Percentiles rank a stretch among this genome's conserved stretches.
These are phyloP conservation scores for Leccinellum luteum DNA, from an alignment of 768 basidiomycete species.

Conservation along the genomic window DNA sequence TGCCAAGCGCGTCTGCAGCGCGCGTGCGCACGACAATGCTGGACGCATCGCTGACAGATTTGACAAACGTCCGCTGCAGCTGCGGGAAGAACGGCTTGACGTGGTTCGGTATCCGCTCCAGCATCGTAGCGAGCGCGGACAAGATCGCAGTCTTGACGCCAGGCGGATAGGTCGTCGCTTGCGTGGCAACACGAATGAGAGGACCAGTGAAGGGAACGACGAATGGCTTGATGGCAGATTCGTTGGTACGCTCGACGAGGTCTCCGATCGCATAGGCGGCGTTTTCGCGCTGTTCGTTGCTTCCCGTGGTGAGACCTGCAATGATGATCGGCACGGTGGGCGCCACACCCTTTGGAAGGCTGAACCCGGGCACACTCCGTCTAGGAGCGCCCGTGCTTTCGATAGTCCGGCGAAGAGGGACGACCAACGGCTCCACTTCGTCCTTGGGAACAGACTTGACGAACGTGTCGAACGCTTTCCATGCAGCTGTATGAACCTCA, in stretches of 20 bases:
- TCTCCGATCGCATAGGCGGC: conserved; percentile 97
- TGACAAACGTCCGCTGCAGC: conserved; percentile 93
- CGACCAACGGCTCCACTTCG: conserved; percentile 86
- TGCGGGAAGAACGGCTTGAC: conserved; percentile 99
- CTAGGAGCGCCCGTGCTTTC: conserved; percentile 83
- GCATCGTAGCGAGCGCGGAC: conserved; percentile 78
- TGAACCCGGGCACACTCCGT: conserved; percentile 79
- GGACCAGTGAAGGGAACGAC: conserved; percentile 95
- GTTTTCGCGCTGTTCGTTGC: conserved; percentile 92
- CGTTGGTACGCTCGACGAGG: conserved; percentile 85
- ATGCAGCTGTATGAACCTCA: conserved; percentile 77
- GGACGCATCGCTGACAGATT: conserved; percentile 79
- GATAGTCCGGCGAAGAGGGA: conserved; percentile 84
- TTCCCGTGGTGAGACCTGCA: conserved; percentile 90
- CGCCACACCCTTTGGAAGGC: conserved; percentile 76
- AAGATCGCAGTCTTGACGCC: conserved; percentile 93
- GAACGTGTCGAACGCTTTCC: conserved; percentile 79
- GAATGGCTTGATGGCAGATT: conserved; percentile 86
- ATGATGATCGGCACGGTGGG: conserved; percentile 86
- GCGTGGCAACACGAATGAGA: conserved; percentile 91
- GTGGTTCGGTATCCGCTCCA: conserved; percentile 80
- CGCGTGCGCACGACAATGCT: conserved; percentile 76
- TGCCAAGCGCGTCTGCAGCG: conserved; percentile 82
- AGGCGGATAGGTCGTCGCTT: conserved; percentile 85
- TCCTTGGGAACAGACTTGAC: conserved; percentile 91